Base-by-base conservation (phyloP, 176 grass and related monocot species). In the Ananas comosus region DNA sequence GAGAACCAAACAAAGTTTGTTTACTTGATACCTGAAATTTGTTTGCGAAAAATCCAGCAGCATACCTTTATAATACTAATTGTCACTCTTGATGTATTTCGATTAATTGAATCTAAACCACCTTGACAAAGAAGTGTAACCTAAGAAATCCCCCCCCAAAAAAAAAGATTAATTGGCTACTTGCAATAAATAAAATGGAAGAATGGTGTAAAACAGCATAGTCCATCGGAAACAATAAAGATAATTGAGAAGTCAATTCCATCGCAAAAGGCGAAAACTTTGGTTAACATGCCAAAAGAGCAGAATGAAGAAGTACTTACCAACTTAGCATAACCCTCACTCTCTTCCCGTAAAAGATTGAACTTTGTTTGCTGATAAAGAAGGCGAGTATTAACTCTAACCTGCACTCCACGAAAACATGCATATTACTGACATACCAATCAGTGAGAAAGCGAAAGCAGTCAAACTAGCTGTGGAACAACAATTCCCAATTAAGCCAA, bases 361-460 rank as follows among this genome's bases (percentile, higher is more conserved):
- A 99, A 99, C 76, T 99, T 99, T 27, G 95, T 94, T 84, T 99
- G 95, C 69, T 99, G 95, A 79, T 99, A 99, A 21, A 99, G 80
- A 82, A 99, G 95, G 2, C 95, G 86, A 25, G 95, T 99, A 75
- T 99, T 99, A 76, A 99, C 95, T 79, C 95, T 99, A 80, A 99
- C 95, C 95, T 99, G 81, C 79, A 82, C 59, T 49, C 63, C 66
- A 76, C 48, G 61, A 78, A 28, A 80, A 63, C 49, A 74, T 80
- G 51, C 49, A 67, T 57, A 71, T 33, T 25, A 50, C 65, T 14
- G 13, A 57, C 68, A 61, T 13, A 48, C 57, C 21, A 48, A 42
- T 42, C n/a, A 72, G 21, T 49, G 25, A 52, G 23, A 17, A 63
- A 80, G 22, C 51, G 6, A 61, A 53, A 50, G 23, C 57, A 17